Base-by-base conservation (phyloP, 768 basidiomycete species). In the Collybia sp. region DNA sequence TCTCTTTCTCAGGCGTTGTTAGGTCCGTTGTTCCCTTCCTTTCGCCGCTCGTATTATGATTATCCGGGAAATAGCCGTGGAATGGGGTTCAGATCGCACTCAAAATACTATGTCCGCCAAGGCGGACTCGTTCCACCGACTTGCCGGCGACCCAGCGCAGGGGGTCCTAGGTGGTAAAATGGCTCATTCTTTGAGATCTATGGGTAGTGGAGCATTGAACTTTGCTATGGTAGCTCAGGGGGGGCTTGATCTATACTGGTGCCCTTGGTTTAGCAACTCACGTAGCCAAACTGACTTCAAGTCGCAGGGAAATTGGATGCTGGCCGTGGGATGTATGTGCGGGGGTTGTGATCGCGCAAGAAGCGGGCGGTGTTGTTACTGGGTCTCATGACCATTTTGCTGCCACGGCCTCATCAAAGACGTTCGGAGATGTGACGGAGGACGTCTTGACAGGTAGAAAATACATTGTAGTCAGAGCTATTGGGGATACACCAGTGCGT, bases 301-400 rank as follows among this genome's bases (percentile, higher is more conserved):
- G 15, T 34, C 31, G 31, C 49, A 87, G 86, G 85, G 88, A 92
- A 63, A 85, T 93, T 50, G 92, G 92, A 17, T 77, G 75, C 51
- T 77, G 73, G 72, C 80, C 87, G 12, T 94, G 91, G 93, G 89
- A 94, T 63, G 86, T 94, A 36, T 91, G 85, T 54, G 93, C 95
- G 2, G 95, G 93, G 0, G 82, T 89, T 11, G 83, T 95, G 54
- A 94, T 98, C 49, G 86, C 89, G 0, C 78, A 89, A 50, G 95
- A 95, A 61, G 88, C 94, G 0, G 95, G 95, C 5, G 80, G 85
- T 12, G 67, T 84, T 10, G 81, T 89, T 25, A 84, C 86, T 13
- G 92, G 90, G 30, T 83, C 82, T 41, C 74, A 84, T 42, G 66
- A 62, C 16, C 63, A 64, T 8, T 71, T 81, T 50, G 60, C 66